phyloP scores from a whole-genome alignment of 108 stramenopile genomes.

The Pinguiococcus pyrenoidosus region DNA sequence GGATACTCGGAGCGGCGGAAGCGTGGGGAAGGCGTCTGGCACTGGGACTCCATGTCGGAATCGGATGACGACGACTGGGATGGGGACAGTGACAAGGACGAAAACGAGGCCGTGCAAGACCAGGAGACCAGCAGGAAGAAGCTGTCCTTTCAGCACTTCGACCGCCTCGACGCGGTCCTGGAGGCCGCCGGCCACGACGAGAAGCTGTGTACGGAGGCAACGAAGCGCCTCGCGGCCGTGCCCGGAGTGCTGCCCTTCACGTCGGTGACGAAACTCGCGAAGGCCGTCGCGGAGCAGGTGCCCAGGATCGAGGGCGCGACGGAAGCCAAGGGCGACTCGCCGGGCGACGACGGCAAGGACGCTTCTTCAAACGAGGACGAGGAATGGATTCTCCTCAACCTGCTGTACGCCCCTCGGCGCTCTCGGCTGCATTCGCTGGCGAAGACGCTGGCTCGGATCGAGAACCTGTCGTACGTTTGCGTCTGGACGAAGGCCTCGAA shows the following conservation, averaged over 20 bases:
- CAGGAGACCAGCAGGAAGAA: neutral
- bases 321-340: too few relatives aligned
- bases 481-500: constrained; percentile 17
- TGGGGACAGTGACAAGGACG: constrained; percentile 3
- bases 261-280: too few relatives aligned
- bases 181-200: constrained; percentile 1
- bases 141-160: constrained; percentile 12
- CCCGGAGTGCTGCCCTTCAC: too few relatives aligned
- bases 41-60: constrained; percentile 21
- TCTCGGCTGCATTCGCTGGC: constrained; percentile 9
- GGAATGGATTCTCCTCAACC: constrained; percentile 11
- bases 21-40: constrained; percentile 20
- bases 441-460: constrained; percentile 11
- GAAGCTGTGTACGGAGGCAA: neutral
- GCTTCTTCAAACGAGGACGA: neutral
- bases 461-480: constrained; percentile 7
- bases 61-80: constrained; percentile 16
- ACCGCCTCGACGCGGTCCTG: constrained; percentile 1
- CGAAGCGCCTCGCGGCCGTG: constrained; percentile 3
- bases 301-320: too few relatives aligned
- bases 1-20: too few relatives aligned
- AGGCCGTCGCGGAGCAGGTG: too few relatives aligned
- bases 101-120: neutral
- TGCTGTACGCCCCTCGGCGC: constrained; percentile 15
- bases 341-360: neutral